A percentile compares a stretch with the other conserved stretches of the same genome.
phyloP scores from a whole-genome alignment of 768 basidiomycete species.

The Serendipita sp. region DNA sequence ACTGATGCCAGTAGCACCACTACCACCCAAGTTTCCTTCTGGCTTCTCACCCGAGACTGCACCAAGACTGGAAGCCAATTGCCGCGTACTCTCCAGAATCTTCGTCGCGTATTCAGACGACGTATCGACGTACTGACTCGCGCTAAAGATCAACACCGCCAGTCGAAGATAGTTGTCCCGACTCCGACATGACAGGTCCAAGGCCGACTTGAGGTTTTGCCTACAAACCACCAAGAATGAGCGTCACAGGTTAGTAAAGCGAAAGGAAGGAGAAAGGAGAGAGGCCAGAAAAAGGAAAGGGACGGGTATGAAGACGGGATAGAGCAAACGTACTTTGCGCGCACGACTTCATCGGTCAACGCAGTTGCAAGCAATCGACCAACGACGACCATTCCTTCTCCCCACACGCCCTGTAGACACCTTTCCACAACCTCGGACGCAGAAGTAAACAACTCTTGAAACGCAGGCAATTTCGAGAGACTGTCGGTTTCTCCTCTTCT shows the following conservation, averaged over 20 bases:
- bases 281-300: conserved; percentile 5
- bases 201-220: conserved; percentile 40
- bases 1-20: not conserved
- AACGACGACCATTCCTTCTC: not conserved
- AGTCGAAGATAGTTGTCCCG: conserved; percentile 63
- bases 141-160: conserved; percentile 46
- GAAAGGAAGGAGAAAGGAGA: conserved; percentile 5
- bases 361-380: conserved; percentile 10
- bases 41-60: conserved; percentile 22
- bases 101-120: conserved; percentile 48
- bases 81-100: conserved; percentile 51
- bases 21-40: conserved; percentile 10
- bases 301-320: too few relatives aligned
- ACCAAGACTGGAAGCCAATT: conserved; percentile 55
- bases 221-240: conserved; percentile 18
- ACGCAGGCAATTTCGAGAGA: not conserved
- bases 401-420: not conserved
- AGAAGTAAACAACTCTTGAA: not conserved
- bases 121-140: conserved; percentile 57
- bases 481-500: too few relatives aligned
- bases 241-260: too few relatives aligned
- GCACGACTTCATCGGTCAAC: conserved; percentile 32
- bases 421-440: not conserved
- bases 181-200: conserved; percentile 38
- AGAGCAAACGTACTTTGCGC: conserved; percentile 36